These are phyloP conservation scores for Serendipita sp. DNA, from an alignment of 768 basidiomycete genomes.

Conservation along the genomic window DNA sequence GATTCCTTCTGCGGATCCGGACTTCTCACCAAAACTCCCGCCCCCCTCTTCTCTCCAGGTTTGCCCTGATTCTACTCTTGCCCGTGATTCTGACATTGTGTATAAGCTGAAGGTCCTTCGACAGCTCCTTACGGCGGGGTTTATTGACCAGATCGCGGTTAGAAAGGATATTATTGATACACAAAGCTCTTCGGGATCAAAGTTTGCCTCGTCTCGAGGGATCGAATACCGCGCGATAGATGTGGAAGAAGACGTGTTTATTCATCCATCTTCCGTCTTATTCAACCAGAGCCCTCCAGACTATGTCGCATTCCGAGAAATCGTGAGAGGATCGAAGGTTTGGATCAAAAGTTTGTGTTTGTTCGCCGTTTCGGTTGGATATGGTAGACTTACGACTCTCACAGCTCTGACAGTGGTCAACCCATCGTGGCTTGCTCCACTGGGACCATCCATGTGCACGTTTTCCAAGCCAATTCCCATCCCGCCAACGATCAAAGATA, in stretches of 20 bases:
- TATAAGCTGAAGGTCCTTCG: slow-evolving; percentile 71
- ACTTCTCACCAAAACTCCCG: slow-evolving; percentile 44
- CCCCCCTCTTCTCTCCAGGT: slow-evolving; percentile 76
- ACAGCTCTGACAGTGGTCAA: slow-evolving; percentile 73
- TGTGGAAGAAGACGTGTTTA: slow-evolving; percentile 71
- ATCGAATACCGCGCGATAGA: slow-evolving; percentile 74
- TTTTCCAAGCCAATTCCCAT: slow-evolving; percentile 74
- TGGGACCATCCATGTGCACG: slow-evolving; percentile 71
- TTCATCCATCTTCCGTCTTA: slow-evolving; percentile 80
- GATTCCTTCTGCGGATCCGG: slow-evolving; percentile 47
- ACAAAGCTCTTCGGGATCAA: slow-evolving; percentile 38
- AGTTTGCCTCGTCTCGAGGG: slow-evolving; percentile 59
- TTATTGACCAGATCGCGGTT: slow-evolving; percentile 90
- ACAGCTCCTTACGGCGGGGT: slow-evolving; percentile 74
- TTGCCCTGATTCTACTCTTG: slow-evolving; percentile 9
- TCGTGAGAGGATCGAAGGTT: slow-evolving; percentile 55
- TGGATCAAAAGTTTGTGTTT: slow-evolving; percentile 59
- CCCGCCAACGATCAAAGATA: slow-evolving; percentile 13
- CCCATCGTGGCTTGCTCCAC: slow-evolving; percentile 66
- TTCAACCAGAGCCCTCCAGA: slow-evolving; percentile 60
- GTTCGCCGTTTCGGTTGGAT: neutral
- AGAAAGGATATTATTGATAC: slow-evolving; percentile 68
- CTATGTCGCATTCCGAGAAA: slow-evolving; percentile 69
- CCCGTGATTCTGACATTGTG: neutral
- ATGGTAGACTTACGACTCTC: too few relatives aligned